Evolutionary conservation across 2,329 filamentous ascomycete species (phyloP), one percentile per base, ranked within the genome.

Genomic region (Tolypocladium guangdongense): DNA sequence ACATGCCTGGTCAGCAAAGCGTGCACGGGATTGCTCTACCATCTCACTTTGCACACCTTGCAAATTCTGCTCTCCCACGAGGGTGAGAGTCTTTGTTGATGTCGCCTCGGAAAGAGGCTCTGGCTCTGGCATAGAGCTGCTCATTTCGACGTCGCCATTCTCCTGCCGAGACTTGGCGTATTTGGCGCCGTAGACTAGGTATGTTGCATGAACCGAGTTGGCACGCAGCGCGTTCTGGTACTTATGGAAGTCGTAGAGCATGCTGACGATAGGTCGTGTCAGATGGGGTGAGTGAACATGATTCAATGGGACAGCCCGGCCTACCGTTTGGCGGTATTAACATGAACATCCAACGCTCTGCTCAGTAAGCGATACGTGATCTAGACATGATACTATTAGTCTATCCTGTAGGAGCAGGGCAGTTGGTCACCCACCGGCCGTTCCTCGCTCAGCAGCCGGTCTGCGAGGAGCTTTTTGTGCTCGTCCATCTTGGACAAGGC

Each of bases 291-390:
- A 49, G 11, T 10, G 24, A 30, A 27, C 24, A 24, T 7, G n/a
- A 2, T 22, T 6, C 2, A 37, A 68, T 80, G 59, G 14, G 24
- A 11, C 6, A 39, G 20, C 2, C 41, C 18, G n/a, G 10, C 49
- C 22, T 73, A 95, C 91, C 91, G 84, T 71, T 99, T 99, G 14
- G 93, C 93, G 45, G 80, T 76, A 65, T 95, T 93, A 67, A 88
- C 86, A 67, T 96, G 87, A 46, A 96, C 79, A 63, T 90, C 87
- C 52, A 96, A 71, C 39, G 85, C 86, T 63, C 92, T 82, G 69
- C 90, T 93, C 57, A 99, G 73, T 49, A 86, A 76, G 50, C 90
- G 86, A 74, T 96, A 97, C 50, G 88, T 95, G 63, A 96, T 78
- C 90, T 95, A 63, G 54, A 55, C 54, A 33, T 3, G 7, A 16